A percentile compares a stretch with the other conserved stretches of the same genome.
Evolutionary conservation across 352 stramenopile genomes (phyloP).

Genomic region (Phytophthora syringae): DNA sequence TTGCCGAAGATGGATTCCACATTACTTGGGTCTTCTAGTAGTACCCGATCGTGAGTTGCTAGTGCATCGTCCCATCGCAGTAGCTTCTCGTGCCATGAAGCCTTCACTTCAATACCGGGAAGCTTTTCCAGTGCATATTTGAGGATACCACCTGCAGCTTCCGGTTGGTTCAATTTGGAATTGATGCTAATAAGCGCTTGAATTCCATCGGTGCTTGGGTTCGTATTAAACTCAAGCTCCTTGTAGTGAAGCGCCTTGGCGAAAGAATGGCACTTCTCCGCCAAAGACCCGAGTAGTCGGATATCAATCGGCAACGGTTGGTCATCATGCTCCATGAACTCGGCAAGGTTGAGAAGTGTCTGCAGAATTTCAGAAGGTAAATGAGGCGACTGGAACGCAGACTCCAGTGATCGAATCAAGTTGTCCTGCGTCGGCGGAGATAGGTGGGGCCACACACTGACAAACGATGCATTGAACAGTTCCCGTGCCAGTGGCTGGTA

Average conservation of each 20-base stretch:
- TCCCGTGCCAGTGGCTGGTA: constrained; percentile 98
- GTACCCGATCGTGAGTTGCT: constrained; percentile 91
- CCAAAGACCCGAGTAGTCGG: constrained; percentile 95
- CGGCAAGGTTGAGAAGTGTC: constrained; percentile 97
- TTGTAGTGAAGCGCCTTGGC: constrained; percentile 99
- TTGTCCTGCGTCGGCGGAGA: constrained; percentile 90
- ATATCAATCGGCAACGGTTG: constrained; percentile 98
- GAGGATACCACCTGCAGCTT: constrained; percentile 98
- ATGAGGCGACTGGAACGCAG: constrained; percentile 92
- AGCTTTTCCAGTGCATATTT: constrained; percentile 91
- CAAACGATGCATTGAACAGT: constrained; percentile 99
- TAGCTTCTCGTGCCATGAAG: constrained; percentile 99
- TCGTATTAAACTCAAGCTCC: constrained; percentile 97
- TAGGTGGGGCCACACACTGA: constrained; percentile 98
- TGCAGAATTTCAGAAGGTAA: constrained; percentile 98
- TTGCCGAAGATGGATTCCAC: constrained; percentile 98
- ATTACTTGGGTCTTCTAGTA: constrained; percentile 78
- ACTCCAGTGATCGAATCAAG: constrained; percentile 95
- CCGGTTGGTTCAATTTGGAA: constrained; percentile 95
- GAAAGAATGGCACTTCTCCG: constrained; percentile 98
- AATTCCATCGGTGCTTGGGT: constrained; percentile 92
- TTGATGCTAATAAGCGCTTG: constrained; percentile 99
- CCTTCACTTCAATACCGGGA: constrained; percentile 88
- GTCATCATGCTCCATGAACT: constrained; percentile 99
- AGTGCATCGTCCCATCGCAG: constrained; percentile 98